A percentile compares a stretch with the other conserved stretches of the same genome.
These are phyloP conservation scores for Fusarium nelsonii DNA, from an alignment of 2,329 filamentous ascomycete species.

Conservation along the genomic window DNA sequence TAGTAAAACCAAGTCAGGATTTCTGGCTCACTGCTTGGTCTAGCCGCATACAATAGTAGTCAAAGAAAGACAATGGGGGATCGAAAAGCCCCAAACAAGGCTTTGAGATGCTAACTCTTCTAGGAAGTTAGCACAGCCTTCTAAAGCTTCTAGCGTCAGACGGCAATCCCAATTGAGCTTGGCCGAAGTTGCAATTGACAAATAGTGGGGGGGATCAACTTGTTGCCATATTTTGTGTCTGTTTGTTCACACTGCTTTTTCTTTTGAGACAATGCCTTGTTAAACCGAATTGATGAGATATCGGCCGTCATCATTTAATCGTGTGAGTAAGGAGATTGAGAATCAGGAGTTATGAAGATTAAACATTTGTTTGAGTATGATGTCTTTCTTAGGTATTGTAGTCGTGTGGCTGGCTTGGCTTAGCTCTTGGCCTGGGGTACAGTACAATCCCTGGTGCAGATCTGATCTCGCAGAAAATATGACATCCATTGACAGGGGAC, in stretches of 20 bases:
- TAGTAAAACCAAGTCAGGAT: not conserved
- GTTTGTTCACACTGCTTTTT: not conserved
- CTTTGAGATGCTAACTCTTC: constrained; percentile 24
- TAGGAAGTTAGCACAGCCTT: constrained; percentile 26
- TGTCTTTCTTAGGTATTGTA: not conserved
- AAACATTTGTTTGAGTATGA: not conserved
- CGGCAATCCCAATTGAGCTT: constrained; percentile 22
- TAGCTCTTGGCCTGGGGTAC: constrained; percentile 13
- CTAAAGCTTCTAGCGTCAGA: constrained; percentile 46
- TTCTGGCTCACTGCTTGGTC: not conserved
- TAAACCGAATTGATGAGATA: not conserved
- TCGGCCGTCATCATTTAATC: not conserved
- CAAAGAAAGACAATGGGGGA: not conserved
- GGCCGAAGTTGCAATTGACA: constrained; percentile 6
- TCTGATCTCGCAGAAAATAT: constrained; percentile 18
- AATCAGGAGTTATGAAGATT: too few relatives aligned
- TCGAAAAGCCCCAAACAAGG: not conserved
- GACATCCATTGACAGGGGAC: constrained; percentile 27
- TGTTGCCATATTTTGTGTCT: not conserved
- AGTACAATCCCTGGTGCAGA: constrained; percentile 33
- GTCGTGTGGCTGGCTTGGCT: constrained; percentile 17
- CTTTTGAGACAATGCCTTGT: not conserved
- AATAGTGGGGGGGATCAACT: constrained; percentile 29
- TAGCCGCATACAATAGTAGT: constrained; percentile 1
- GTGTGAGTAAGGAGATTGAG: not conserved